A percentile compares a stretch with the other conserved stretches of the same genome.
These are phyloP conservation scores for Glebionis coronaria DNA, from an alignment of 129 eudicot species.

Conservation along the genomic window DNA sequence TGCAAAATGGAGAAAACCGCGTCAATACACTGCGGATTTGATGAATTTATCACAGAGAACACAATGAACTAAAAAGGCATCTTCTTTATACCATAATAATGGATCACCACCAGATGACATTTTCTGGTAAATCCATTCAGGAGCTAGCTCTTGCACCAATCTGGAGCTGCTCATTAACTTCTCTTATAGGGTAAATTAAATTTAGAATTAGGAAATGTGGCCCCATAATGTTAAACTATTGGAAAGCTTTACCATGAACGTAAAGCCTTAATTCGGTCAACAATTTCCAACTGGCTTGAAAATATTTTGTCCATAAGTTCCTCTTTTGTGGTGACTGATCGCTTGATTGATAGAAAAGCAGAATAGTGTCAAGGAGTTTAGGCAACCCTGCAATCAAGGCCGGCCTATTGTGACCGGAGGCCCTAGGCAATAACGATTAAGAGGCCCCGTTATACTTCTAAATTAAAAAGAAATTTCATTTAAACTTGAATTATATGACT, in stretches of 20 bases:
- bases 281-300: conserved; percentile 49
- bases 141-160: conserved; percentile 67
- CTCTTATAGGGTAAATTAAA: conserved; percentile 40
- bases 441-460: too few relatives aligned
- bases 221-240: not conserved
- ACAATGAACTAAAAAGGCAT: not conserved
- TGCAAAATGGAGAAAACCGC: conserved; percentile 30
- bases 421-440: too few relatives aligned
- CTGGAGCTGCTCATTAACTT: conserved; percentile 77
- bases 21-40: not conserved
- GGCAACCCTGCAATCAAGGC: conserved; percentile 77
- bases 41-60: not conserved
- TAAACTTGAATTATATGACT: too few relatives aligned
- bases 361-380: conserved; percentile 54
- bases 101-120: conserved; percentile 49
- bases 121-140: conserved; percentile 72
- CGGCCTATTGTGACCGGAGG: too few relatives aligned
- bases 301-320: conserved; percentile 61
- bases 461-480: too few relatives aligned
- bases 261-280: conserved; percentile 58
- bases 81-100: conserved; percentile 55
- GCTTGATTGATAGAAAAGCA: conserved; percentile 51
- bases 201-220: not conserved
- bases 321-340: conserved; percentile 62
- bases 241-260: not conserved